These are phyloP conservation scores for Candolleomyces efflorescens DNA, from an alignment of 768 basidiomycete species.

Conservation along the genomic window DNA sequence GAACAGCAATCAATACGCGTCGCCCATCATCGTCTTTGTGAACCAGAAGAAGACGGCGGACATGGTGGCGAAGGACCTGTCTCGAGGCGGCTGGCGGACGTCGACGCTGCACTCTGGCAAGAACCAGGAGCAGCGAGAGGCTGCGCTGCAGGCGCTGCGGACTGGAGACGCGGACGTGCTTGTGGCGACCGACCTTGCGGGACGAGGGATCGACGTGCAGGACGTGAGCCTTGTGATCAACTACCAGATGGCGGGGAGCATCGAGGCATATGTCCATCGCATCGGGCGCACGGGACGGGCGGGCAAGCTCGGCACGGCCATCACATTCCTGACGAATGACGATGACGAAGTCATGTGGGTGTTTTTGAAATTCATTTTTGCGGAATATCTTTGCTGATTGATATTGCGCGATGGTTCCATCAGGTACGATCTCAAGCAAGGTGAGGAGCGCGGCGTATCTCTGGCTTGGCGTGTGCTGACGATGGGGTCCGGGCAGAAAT, in stretches of 20 bases:
- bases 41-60: slow-evolving; percentile 99
- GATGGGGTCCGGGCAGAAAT: slow-evolving; percentile 56
- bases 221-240: slow-evolving; percentile 96
- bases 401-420: slow-evolving; percentile 12
- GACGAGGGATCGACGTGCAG: slow-evolving; percentile 98
- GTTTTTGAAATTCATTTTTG: slow-evolving; percentile 13
- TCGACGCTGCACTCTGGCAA: slow-evolving; percentile 96
- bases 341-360: slow-evolving; percentile 96
- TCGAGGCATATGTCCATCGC: slow-evolving; percentile 97
- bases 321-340: slow-evolving; percentile 94
- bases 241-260: slow-evolving; percentile 94
- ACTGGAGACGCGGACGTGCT: slow-evolving; percentile 84
- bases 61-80: slow-evolving; percentile 93
- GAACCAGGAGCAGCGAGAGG: slow-evolving; percentile 96
- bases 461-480: not conserved
- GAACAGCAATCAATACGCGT: slow-evolving; percentile 73
- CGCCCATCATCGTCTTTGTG: slow-evolving; percentile 98
- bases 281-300: slow-evolving; percentile 99
- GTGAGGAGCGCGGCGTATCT: slow-evolving; percentile 33
- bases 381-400: not conserved
- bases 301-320: slow-evolving; percentile 88
- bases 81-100: slow-evolving; percentile 88
- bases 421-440: slow-evolving; percentile 95
- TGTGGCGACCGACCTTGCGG: slow-evolving; percentile 96
- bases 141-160: slow-evolving; percentile 80